Evolutionary conservation across 116 monocot species (phyloP), one percentile per base, ranked within the genome.

Genomic region (Thalassia testudinum): DNA sequence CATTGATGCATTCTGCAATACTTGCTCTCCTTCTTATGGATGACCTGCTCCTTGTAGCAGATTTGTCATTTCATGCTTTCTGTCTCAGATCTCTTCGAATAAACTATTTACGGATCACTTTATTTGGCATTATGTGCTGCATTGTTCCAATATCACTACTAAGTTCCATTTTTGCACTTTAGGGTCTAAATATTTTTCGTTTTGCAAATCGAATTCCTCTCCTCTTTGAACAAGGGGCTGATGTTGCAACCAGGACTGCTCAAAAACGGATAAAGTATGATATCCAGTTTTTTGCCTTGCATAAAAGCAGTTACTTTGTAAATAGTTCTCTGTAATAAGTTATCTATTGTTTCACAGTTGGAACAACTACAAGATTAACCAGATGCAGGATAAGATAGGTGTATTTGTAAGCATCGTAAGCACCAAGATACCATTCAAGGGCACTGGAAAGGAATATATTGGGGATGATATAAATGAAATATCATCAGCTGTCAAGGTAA

Each of bases 401-500:
- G 89, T 97, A 22, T 97, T 89, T 69, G 82, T 97, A 17, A 89
- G 97, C 66, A 97, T 97, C 56, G 97, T 97, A 30, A 97, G 97
- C 65, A 97, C 97, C 67, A 97, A 97, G 64, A 89, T 97, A 70
- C 97, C 97, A 21, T 97, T 89, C 58, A 97, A 97, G 65, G 97
- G 97, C 62, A 97, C 97, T 27, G 89, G 97, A 4, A 97, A 97
- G 63, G 97, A 89, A 65, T 97, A 97, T 65, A 97, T 89, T 72
- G 97, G 97, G 26, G 85, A 97, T 79, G 97, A 89, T 64, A 97
- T 89, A 45, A 82, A 70, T 66, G 97, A 97, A 77, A 97, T 97
- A 75, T 63, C 97, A 24, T 75, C 82, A 37, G 97, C 85, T 56
- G 97, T 89, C 37, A 78, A 89, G 97, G 97, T 97, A 72, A 62